These are phyloP conservation scores for Euphorbia celastroides DNA, from an alignment of 441 rosid genomes.

Conservation along the genomic window DNA sequence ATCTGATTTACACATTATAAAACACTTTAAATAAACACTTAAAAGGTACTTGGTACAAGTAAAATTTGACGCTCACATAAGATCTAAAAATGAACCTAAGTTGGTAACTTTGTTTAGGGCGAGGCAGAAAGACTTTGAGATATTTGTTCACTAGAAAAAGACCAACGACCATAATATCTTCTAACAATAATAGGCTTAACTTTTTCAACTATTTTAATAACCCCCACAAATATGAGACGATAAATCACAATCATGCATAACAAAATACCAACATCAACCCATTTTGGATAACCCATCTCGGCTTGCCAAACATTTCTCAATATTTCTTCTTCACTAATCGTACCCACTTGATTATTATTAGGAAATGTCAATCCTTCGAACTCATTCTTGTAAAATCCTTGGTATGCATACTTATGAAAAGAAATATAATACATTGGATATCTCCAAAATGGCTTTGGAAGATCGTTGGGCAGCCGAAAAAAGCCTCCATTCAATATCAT, in stretches of 20 bases:
- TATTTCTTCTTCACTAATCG: constrained; percentile 26
- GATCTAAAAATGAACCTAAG: too few species aligned
- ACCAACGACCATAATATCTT: not conserved
- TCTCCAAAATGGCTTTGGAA: constrained; percentile 44
- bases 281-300: constrained; percentile 43
- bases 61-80: too few species aligned
- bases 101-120: not conserved
- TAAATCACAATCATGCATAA: constrained; percentile 37
- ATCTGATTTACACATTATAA: too few species aligned
- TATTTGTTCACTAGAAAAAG: not conserved
- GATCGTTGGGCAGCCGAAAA: constrained; percentile 45
- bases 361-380: constrained; percentile 41
- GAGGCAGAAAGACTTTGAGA: not conserved
- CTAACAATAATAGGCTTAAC: constrained; percentile 20
- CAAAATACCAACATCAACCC: constrained; percentile 44
- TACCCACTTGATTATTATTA: constrained; percentile 3
- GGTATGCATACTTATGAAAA: constrained; percentile 45
- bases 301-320: constrained; percentile 33
- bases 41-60: too few species aligned
- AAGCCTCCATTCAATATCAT: constrained; percentile 51
- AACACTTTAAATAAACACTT: too few species aligned
- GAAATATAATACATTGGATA: constrained; percentile 50
- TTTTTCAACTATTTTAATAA: constrained; percentile 32
- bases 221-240: constrained; percentile 31
- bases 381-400: constrained; percentile 59